Evolutionary conservation across 1,284 basidiomycete genomes (phyloP), one percentile per base, ranked within the genome.

Genomic region (Sporisorium graminicola): DNA sequence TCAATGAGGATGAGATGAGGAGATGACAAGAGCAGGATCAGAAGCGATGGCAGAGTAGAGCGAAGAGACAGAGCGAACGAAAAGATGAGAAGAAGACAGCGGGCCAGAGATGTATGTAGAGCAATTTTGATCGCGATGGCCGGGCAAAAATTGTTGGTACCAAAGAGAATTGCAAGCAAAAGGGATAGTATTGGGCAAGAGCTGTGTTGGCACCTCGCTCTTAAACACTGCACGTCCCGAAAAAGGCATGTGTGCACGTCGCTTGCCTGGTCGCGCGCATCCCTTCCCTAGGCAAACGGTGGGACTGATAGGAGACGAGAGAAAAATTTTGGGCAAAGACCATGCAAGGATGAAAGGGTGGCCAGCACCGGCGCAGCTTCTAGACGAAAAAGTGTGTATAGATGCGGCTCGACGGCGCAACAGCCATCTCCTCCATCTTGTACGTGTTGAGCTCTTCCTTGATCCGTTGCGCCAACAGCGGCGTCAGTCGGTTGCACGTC

Each of bases 381-480:
- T 57, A 83, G 29, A 83, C 81, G 58, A 83, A 83, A 54, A 83
- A 83, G 74, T 83, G 81, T 10, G 81, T 83, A 61, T 84, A 79
- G 66, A 85, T 79, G n/a, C 84, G 81, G 33, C 82, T 83, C 42
- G 74, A 68, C 14, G 83, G 74, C 24, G 97, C 95, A 69, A 98
- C 94, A 84, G 94, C 93, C 95, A 98, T 97, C 88, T 95, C 93
- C 87, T 97, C 95, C 92, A 97, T 94, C 89, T 97, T 97, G 88
- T 93, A 97, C 70, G 93, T 94, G 87, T 97, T 82, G 64, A 82
- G 72, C 70, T 82, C 82, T 87, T 95, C 94, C 89, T 98, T 98
- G 87, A 98, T 98, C 75, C 92, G 89, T 88, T 97, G 93, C 49
- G 96, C 96, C 80, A 98, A 88, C 70, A 92, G 91, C 50, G 96